A percentile compares a stretch with the other conserved stretches of the same genome.
phyloP scores from a whole-genome alignment of 441 rosid genomes.

The Melastoma candidum region DNA sequence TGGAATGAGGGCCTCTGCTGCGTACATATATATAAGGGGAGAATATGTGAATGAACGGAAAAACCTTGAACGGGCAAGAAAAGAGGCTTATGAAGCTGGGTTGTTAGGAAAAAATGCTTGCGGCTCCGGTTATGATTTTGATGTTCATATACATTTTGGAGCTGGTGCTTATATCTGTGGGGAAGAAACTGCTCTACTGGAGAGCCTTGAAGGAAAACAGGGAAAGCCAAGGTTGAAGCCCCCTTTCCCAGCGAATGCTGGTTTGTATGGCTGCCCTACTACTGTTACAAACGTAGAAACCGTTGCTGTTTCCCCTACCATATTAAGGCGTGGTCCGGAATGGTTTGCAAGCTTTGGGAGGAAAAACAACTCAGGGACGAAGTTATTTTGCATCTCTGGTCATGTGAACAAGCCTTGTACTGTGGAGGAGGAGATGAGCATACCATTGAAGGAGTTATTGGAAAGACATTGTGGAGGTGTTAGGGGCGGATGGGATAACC shows the following conservation, averaged over 20 bases:
- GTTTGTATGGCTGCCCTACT: conserved; percentile 93
- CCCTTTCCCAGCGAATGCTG: conserved; percentile 98
- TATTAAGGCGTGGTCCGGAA: conserved; percentile 92
- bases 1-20: conserved; percentile 97
- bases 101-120: conserved; percentile 94
- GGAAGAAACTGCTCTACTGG: conserved; percentile 97
- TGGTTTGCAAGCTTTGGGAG: conserved; percentile 99
- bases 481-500: conserved; percentile 97
- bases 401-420: conserved; percentile 98
- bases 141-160: conserved; percentile 93
- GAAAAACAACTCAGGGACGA: conserved; percentile 91
- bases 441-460: conserved; percentile 82
- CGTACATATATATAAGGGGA: conserved; percentile 95
- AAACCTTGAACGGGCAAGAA: conserved; percentile 77
- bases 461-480: conserved; percentile 98
- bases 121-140: conserved; percentile 97
- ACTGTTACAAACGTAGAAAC: conserved; percentile 98
- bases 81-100: conserved; percentile 93
- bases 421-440: conserved; percentile 98
- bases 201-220: conserved; percentile 99
- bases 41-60: conserved; percentile 88
- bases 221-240: conserved; percentile 99
- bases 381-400: conserved; percentile 81
- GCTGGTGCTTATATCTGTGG: conserved; percentile 99
- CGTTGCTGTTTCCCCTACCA: conserved; percentile 95